Percentiles rank a stretch among this genome's conserved stretches.
These are phyloP conservation scores for Trichosporon coremiiforme DNA, from an alignment of 1,284 basidiomycete species.

Conservation along the genomic window DNA sequence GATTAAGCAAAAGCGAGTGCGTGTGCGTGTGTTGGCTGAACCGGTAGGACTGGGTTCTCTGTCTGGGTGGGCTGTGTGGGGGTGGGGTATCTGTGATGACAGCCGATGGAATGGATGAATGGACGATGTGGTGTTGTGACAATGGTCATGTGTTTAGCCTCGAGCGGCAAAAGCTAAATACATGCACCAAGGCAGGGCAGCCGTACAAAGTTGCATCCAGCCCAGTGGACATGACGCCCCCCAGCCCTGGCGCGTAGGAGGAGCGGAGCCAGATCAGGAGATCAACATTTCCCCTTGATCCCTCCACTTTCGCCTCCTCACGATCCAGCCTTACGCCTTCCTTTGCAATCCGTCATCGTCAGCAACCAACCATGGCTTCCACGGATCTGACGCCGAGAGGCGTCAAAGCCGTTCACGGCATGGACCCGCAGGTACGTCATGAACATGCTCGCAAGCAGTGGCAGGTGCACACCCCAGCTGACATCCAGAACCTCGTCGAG, in stretches of 20 bases:
- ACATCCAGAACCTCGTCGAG: slow-evolving; percentile 82
- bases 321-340: too few relatives aligned
- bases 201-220: background rate
- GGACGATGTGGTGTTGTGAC: slow-evolving; percentile 15
- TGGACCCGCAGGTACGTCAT: slow-evolving; percentile 76
- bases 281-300: slow-evolving; percentile 10
- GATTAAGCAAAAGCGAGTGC: background rate
- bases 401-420: slow-evolving; percentile 73
- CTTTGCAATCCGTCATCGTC: background rate
- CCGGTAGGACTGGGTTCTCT: background rate
- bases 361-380: slow-evolving; percentile 21
- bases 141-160: slow-evolving; percentile 19
- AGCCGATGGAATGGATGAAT: background rate
- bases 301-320: background rate
- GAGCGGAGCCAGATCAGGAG: background rate
- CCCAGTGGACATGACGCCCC: slow-evolving; percentile 2
- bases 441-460: background rate
- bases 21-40: background rate
- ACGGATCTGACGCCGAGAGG: slow-evolving; percentile 27
- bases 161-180: slow-evolving; percentile 17
- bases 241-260: background rate
- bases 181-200: background rate
- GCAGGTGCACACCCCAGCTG: background rate
- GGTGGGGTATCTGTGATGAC: background rate
- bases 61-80: slow-evolving; percentile 4